phyloP scores from a whole-genome alignment of 1,284 basidiomycete genomes.

The Bondarzewia mesenterica region DNA sequence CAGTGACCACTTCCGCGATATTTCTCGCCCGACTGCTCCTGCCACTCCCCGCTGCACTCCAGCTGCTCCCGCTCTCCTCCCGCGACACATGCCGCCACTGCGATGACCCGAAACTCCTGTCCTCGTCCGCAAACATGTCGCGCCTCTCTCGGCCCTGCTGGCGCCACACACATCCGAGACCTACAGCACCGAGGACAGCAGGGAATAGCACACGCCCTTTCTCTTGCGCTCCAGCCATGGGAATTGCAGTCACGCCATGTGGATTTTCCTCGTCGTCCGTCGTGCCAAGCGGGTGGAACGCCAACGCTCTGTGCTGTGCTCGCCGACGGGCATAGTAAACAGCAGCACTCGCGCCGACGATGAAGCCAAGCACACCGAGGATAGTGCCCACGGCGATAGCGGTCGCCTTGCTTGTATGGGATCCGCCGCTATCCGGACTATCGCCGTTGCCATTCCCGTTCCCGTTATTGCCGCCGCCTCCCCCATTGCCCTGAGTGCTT shows the following conservation, averaged over 20 bases:
- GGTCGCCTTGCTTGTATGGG: constrained; percentile 21
- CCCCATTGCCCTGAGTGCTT: constrained; percentile 11
- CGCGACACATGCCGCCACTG: not conserved
- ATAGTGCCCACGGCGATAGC: constrained; percentile 50
- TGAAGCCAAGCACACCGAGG: constrained; percentile 45
- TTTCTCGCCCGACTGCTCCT: constrained; percentile 5
- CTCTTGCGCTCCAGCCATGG: constrained; percentile 19
- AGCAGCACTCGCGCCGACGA: constrained; percentile 31
- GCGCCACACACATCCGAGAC: constrained; percentile 14
- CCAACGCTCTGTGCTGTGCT: constrained; percentile 17
- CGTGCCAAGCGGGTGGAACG: constrained; percentile 35
- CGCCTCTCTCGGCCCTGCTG: constrained; percentile 5
- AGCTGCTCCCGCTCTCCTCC: constrained; percentile 3
- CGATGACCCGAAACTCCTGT: constrained; percentile 28
- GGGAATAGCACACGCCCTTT: constrained; percentile 14
- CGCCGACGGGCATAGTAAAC: constrained; percentile 36
- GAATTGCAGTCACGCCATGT: constrained; percentile 18
- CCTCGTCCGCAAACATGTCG: constrained; percentile 76
- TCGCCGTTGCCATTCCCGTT: not conserved
- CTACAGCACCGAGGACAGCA: constrained; percentile 20
- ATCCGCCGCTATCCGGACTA: constrained; percentile 9
- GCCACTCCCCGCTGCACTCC: constrained; percentile 1
- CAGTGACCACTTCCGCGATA: constrained; percentile 8
- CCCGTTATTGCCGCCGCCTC: not conserved
- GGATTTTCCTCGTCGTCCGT: constrained; percentile 30